phyloP scores from a whole-genome alignment of 2,329 filamentous ascomycete species.

The Nectriaceae sp. region DNA sequence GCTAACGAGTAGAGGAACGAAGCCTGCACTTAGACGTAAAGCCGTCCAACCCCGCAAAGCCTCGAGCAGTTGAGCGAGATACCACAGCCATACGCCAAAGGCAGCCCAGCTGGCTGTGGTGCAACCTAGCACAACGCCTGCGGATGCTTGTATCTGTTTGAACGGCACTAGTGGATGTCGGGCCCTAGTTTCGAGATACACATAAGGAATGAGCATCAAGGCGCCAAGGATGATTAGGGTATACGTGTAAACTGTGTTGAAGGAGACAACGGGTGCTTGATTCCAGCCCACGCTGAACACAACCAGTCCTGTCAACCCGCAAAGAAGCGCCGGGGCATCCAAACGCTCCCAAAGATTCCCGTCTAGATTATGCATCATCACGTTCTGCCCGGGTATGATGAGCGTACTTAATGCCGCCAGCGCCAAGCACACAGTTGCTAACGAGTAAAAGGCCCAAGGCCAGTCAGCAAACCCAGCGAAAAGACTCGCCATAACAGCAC shows the following conservation, averaged over 20 bases:
- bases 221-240: conserved; percentile 21
- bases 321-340: conserved; percentile 16
- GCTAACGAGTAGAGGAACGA: conserved; percentile 23
- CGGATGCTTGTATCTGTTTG: conserved; percentile 18
- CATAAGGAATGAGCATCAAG: conserved; percentile 10
- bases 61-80: conserved; percentile 25
- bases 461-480: conserved; percentile 24
- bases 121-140: conserved; percentile 20
- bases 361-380: conserved; percentile 25
- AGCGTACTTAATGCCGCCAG: conserved; percentile 22
- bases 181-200: conserved; percentile 21
- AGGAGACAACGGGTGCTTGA: conserved; percentile 21
- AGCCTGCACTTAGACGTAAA: conserved; percentile 20
- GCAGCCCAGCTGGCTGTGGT: conserved; percentile 19
- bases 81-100: conserved; percentile 29
- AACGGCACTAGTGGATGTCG: conserved; percentile 25
- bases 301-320: conserved; percentile 16
- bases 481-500: conserved; percentile 26
- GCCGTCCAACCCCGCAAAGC: conserved; percentile 23
- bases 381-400: conserved; percentile 19
- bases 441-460: conserved; percentile 27
- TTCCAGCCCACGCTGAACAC: conserved; percentile 29
- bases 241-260: conserved; percentile 17
- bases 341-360: conserved; percentile 26
- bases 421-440: conserved; percentile 21